Evolutionary conservation across 192 early-diverging fungal species (phyloP).

Genomic region (Entrophospora sp.): DNA sequence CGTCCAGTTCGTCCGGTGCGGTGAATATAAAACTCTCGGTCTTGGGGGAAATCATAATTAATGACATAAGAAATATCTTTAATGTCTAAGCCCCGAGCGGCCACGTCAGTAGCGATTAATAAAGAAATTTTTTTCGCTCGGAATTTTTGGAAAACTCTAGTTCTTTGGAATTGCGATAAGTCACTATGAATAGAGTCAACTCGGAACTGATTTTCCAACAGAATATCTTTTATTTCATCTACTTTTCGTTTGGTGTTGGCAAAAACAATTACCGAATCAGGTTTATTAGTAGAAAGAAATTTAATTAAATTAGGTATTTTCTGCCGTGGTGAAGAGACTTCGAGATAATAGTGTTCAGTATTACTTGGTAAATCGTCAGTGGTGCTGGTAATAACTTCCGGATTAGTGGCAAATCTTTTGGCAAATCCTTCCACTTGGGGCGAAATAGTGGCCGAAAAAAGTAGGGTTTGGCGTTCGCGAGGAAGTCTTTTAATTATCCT

Average conservation of each 20-base stretch:
- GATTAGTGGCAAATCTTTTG: constrained; percentile 67
- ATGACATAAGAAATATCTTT: constrained; percentile 93
- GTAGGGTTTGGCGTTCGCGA: constrained; percentile 77
- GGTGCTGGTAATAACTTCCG: constrained; percentile 78
- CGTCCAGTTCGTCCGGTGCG: constrained; percentile 95
- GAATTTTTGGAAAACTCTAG: constrained; percentile 70
- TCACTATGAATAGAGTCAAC: constrained; percentile 88
- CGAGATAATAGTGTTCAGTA: constrained; percentile 72
- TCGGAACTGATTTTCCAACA: constrained; percentile 65
- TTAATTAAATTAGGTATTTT: constrained; percentile 69
- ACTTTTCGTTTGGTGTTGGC: constrained; percentile 99
- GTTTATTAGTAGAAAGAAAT: constrained; percentile 85
- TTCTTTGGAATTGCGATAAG: constrained; percentile 75
- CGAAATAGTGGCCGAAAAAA: constrained; percentile 97
- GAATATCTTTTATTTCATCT: constrained; percentile 69
- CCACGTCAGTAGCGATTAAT: constrained; percentile 91
- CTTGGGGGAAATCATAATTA: constrained; percentile 95
- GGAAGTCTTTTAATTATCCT: constrained; percentile 74
- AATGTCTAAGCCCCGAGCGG: constrained; percentile 80
- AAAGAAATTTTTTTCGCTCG: constrained; percentile 72
- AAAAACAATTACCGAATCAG: constrained; percentile 87
- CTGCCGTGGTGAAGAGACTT: too few relatives aligned
- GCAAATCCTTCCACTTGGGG: constrained; percentile 80
- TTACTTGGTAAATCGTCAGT: constrained; percentile 80
- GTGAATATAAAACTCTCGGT: constrained; percentile 88